Conservation (phyloP, 495 filamentous ascomycete species). For the Penicillium flavigenum region DNA sequence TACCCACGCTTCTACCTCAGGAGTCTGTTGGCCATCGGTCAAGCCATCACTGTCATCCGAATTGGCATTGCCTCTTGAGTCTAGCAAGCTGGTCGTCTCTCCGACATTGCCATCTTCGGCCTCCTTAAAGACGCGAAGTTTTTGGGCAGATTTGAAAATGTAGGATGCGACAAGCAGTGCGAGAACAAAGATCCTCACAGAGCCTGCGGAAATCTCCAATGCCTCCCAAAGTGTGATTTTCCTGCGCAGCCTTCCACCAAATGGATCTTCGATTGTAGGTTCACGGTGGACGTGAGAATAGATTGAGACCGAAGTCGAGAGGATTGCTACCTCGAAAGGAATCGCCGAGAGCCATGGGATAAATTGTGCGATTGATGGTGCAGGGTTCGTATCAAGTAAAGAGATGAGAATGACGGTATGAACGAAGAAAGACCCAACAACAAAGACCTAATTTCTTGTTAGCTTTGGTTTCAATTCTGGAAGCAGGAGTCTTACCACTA, state of each 20-base stretch:
- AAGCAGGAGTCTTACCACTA: conserved; percentile 60
- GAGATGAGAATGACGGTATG: conserved; percentile 69
- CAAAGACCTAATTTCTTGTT: conserved; percentile 60
- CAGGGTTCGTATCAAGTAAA: conserved; percentile 67
- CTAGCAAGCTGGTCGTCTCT: conserved; percentile 48
- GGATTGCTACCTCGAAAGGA: conserved; percentile 63
- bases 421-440: conserved; percentile 70
- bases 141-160: background rate
- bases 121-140: background rate
- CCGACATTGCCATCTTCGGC: conserved; percentile 32
- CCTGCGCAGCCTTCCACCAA: conserved; percentile 37
- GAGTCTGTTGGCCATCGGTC: conserved; percentile 47
- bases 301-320: conserved; percentile 57
- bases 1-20: conserved; percentile 44
- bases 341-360: conserved; percentile 67
- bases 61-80: background rate
- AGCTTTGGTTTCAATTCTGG: background rate
- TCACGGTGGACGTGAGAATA: conserved; percentile 58
- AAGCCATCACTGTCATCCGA: background rate
- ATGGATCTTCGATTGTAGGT: conserved; percentile 51
- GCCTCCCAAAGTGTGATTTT: conserved; percentile 62
- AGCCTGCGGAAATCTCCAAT: conserved; percentile 55
- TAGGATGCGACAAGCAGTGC: background rate
- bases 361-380: conserved; percentile 67
- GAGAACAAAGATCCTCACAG: conserved; percentile 56